Conservation (phyloP, 2,329 filamentous ascomycete species). For the Aspergillus tanneri region DNA sequence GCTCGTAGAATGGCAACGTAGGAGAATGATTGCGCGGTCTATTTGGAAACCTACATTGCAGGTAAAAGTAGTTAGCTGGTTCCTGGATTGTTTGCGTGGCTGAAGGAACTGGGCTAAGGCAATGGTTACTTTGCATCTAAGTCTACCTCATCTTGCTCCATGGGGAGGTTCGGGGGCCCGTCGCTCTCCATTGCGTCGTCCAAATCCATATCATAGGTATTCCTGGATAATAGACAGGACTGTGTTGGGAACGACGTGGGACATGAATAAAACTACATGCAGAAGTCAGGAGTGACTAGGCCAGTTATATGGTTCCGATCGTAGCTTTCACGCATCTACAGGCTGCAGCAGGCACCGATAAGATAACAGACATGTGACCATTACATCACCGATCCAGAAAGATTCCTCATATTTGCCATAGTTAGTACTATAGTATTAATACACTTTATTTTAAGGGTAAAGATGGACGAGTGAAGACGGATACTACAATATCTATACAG, state of each 20-base stretch:
- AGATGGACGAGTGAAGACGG: not conserved
- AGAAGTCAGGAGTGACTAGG: too few relatives aligned
- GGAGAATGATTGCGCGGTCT: constrained; percentile 76
- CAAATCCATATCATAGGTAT: constrained; percentile 27
- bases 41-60: constrained; percentile 65
- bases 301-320: too few relatives aligned
- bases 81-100: not conserved
- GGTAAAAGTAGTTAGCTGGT: constrained; percentile 9
- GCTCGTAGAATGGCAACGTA: constrained; percentile 77
- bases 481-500: not conserved
- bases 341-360: constrained; percentile 28
- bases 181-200: constrained; percentile 25
- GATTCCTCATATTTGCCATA: too few relatives aligned
- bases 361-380: constrained; percentile 29
- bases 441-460: too few relatives aligned
- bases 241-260: not conserved
- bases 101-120: not conserved
- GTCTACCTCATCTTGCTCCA: constrained; percentile 24
- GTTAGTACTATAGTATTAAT: constrained; percentile 8
- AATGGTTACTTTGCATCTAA: constrained; percentile 35
- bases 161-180: constrained; percentile 8
- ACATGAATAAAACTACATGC: too few relatives aligned
- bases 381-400: constrained; percentile 13
- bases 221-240: not conserved
- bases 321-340: constrained; percentile 19